phyloP scores from a whole-genome alignment of 176 grass and related monocot genomes.

The bread wheat (Triticum aestivum) region DNA sequence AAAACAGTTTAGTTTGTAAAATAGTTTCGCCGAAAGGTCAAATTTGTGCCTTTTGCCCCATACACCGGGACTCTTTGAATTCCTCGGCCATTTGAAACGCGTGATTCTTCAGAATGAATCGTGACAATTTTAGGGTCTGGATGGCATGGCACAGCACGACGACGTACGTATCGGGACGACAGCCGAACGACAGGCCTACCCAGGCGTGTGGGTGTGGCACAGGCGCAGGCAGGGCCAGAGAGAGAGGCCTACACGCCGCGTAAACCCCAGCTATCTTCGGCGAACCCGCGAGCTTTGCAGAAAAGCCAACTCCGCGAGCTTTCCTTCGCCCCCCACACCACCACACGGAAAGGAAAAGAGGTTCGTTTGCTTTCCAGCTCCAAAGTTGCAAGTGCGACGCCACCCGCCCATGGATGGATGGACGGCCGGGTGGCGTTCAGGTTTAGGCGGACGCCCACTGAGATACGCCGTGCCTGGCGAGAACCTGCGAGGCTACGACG shows the following conservation, averaged over 20 bases:
- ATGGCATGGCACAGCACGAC: no score
- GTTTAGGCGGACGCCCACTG: neutral
- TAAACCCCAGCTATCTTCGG: neutral
- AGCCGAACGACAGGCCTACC: neutral
- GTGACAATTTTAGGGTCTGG: no score
- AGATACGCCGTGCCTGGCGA: neutral
- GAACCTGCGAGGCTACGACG: neutral
- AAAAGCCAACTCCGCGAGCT: conserved; percentile 3
- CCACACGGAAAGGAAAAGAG: neutral
- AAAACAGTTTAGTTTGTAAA: no score
- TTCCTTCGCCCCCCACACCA: neutral
- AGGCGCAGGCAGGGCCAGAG: neutral
- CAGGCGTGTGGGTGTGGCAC: neutral
- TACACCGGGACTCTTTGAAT: no score
- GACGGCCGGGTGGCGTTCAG: neutral
- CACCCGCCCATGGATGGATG: neutral
- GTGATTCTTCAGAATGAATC: no score
- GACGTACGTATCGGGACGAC: neutral
- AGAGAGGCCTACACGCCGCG: conserved; percentile 16
- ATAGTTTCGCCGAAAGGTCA: no score
- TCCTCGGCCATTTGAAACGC: no score
- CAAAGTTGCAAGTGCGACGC: neutral
- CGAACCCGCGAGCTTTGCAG: neutral
- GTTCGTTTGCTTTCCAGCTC: conserved; percentile 36
- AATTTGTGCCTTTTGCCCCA: no score